These are phyloP conservation scores for Saccharomyces hybrid DNA, from an alignment of 1,139 yeast genomes.

Conservation along the genomic window DNA sequence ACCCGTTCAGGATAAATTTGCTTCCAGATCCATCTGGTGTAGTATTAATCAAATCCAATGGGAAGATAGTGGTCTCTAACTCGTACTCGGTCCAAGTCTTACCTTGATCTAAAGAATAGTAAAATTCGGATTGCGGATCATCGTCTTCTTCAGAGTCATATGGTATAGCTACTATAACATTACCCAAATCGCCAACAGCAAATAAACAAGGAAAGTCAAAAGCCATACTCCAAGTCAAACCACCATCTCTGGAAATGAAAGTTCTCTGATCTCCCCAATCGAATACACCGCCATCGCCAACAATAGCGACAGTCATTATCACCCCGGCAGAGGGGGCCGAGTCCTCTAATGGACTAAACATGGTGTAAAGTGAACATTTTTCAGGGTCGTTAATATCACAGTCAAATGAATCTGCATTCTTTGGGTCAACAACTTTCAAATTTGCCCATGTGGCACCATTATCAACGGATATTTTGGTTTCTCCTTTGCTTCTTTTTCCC, in stretches of 20 bases:
- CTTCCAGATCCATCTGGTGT: conserved; percentile 63
- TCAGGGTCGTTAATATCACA: conserved; percentile 37
- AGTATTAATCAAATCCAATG: conserved; percentile 46
- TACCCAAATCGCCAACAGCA: conserved; percentile 77
- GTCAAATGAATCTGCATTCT: conserved; percentile 39
- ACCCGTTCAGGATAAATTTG: conserved; percentile 52
- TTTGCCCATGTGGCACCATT: conserved; percentile 57
- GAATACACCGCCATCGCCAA: conserved; percentile 34
- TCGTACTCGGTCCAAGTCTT: conserved; percentile 48
- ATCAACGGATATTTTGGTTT: conserved; percentile 46
- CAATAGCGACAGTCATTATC: conserved; percentile 50
- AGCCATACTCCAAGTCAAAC: conserved; percentile 52
- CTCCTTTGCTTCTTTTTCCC: background rate
- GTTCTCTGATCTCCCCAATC: background rate
- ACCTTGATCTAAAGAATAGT: conserved; percentile 73
- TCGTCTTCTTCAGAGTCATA: conserved; percentile 27
- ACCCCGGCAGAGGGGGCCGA: conserved; percentile 72
- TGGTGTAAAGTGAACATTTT: background rate
- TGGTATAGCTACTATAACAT: conserved; percentile 54
- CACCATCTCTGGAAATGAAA: conserved; percentile 6
- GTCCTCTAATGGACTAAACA: conserved; percentile 21
- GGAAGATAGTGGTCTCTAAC: conserved; percentile 43
- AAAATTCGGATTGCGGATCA: conserved; percentile 33
- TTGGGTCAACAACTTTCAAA: conserved; percentile 39
- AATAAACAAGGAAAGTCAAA: conserved; percentile 50